Percentiles rank a stretch among this genome's conserved stretches.
Evolutionary conservation across 2,329 filamentous ascomycete genomes (phyloP).

Genomic region (Neopestalotiopsis sp.): DNA sequence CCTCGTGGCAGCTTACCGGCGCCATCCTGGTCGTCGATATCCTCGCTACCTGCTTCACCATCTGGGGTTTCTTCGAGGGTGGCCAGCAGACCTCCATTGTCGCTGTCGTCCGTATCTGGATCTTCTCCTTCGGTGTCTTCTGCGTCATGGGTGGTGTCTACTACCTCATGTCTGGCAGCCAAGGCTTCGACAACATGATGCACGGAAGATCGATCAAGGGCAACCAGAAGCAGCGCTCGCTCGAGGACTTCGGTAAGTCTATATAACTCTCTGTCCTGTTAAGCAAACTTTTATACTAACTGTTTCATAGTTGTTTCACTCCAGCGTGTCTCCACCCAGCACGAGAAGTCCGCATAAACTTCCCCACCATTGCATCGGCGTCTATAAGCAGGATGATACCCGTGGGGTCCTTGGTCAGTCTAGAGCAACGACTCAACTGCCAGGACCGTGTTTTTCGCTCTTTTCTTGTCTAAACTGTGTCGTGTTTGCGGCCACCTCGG

Average conservation of each 20-base stretch:
- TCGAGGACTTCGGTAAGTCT: slow-evolving; percentile 86
- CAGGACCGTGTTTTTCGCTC: slow-evolving; percentile 21
- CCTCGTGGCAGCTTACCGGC: slow-evolving; percentile 81
- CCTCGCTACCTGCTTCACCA: slow-evolving; percentile 81
- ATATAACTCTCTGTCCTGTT: slow-evolving; percentile 15
- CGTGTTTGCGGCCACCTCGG: slow-evolving; percentile 33
- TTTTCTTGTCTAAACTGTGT: slow-evolving; percentile 41
- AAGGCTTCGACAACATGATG: slow-evolving; percentile 90
- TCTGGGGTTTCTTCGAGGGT: slow-evolving; percentile 82
- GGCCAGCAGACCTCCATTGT: slow-evolving; percentile 76
- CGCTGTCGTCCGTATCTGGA: slow-evolving; percentile 86
- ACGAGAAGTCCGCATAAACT: slow-evolving; percentile 80
- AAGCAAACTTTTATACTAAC: slow-evolving; percentile 48
- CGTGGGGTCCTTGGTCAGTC: slow-evolving; percentile 4
- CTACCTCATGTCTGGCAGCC: slow-evolving; percentile 81
- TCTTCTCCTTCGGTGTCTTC: slow-evolving; percentile 90
- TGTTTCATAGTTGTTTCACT: slow-evolving; percentile 74
- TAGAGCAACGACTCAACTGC: slow-evolving; percentile 24
- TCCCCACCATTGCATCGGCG: slow-evolving; percentile 26
- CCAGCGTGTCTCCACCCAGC: slow-evolving; percentile 88
- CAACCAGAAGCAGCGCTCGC: slow-evolving; percentile 80
- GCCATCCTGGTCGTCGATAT: slow-evolving; percentile 84
- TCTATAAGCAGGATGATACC: slow-evolving; percentile 6
- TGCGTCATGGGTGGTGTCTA: slow-evolving; percentile 76
- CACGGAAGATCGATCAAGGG: slow-evolving; percentile 86